Base-by-base conservation (phyloP, 208 protist genomes). In the Acanthamoeba triangularis region DNA sequence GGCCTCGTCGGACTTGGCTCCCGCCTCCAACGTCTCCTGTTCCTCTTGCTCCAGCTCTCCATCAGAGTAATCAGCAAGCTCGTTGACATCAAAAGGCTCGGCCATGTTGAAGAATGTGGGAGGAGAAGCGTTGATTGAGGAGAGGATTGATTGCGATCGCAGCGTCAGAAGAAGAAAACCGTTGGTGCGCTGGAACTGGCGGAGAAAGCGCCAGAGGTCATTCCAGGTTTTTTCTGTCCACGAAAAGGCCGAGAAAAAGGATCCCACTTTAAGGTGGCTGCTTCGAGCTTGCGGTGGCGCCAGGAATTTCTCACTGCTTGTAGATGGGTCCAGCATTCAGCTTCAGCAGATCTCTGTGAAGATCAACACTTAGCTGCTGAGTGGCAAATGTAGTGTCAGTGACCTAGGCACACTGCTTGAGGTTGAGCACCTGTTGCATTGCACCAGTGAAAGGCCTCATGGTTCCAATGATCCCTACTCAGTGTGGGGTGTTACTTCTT, bases 61-160 rank as follows among this genome's bases (percentile, higher is more conserved):
- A 56, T 90, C 82, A 10, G 44, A 56, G 82, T 90, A 90, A 65
- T 90, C 82, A 41, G 54, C 82, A 90, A 90, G 82, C 49, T 90
- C 82, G 23, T 56, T 67, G 30, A 65, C 54, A 28, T 90, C 82
- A 28, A 67, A 56, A 59, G 54, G 82, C 49, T 90, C 82, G 54
- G 82, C 54, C 82, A 90, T 90, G 6, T 35, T 90, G 44, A n/a
- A n/a, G n/a, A 23, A 67, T 28, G 14, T 67, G 8, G 30, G 25
- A 65, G 20, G 25, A n/a, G 20, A 61, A 61, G 28, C 0, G 33
- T 78, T 35, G 69, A 78, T 78, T 18, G 8, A n/a, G 33, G 44
- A 33, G 5, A 33, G 33, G 37, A 23, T n/a, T 23, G 65, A 14
- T 13, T 74, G 61, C 25, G 61, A 23, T 30, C 61, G 14, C 61